Conservation (phyloP, 2,329 filamentous ascomycete species). For the Aspergillus sp. region DNA sequence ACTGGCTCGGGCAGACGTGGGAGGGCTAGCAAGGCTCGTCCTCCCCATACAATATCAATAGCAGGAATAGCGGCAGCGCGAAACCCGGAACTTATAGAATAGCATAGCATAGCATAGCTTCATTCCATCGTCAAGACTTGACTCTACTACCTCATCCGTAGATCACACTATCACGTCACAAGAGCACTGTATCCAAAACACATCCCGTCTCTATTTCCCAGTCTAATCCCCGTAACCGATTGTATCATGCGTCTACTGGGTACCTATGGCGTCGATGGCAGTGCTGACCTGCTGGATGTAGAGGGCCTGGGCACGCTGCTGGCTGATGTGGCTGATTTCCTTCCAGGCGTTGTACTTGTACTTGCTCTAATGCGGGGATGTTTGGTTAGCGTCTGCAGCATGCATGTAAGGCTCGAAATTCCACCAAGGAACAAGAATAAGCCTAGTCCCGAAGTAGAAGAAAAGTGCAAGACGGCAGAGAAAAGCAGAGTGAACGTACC, state of each 20-base stretch:
- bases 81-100: background rate
- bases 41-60: background rate
- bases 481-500: conserved; percentile 17
- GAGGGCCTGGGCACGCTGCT: conserved; percentile 71
- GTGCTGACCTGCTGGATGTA: conserved; percentile 76
- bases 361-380: conserved; percentile 63
- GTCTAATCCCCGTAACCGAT: background rate
- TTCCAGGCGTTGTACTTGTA: conserved; percentile 81
- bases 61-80: background rate
- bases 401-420: too few species aligned
- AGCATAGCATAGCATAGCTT: conserved; percentile 7
- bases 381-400: too few species aligned
- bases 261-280: conserved; percentile 70
- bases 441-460: background rate
- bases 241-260: conserved; percentile 20
- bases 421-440: too few species aligned
- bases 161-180: background rate
- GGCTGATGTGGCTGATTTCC: conserved; percentile 65
- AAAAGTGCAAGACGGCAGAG: background rate
- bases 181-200: conserved; percentile 11
- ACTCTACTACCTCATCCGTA: background rate
- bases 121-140: conserved; percentile 3
- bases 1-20: conserved; percentile 60
- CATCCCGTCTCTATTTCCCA: background rate
- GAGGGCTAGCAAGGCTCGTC: conserved; percentile 9